Base-by-base conservation (phyloP, 257 asterid species). In the Leptodermis oblonga region DNA sequence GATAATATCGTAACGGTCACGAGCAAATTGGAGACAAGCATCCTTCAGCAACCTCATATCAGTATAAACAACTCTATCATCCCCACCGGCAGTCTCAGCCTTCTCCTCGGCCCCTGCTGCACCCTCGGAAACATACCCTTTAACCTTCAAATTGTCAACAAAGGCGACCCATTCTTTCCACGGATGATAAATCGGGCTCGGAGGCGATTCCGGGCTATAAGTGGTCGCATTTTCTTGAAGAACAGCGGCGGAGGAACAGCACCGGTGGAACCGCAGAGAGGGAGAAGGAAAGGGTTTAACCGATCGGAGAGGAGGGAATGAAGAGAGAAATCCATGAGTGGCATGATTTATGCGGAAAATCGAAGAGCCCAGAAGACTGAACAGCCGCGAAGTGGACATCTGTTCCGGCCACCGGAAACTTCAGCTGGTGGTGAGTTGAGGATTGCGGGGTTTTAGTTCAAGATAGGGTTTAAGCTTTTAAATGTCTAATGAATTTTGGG, bases 91-190 rank as follows among this genome's bases (percentile, higher is more conserved):
- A 46, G 46, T 37, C 8, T 43, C 82, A 46, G 67, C 28, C 42
- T 4, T 65, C 59, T 37, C 79, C 55, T 59, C 20, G 4, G 73
- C 31, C 14, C 15, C 51, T 0, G 73, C 45, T 23, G 75, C 68
- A 2, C 62, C 78, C 25, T 14, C 76, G 6, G 75, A 22, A 23
- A 91, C 49, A 85, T 89, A 91, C 36, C 96, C 97, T 71, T 79
- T 94, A 69, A 81, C 59, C 76, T 87, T 87, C 74, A 91, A 78
- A 30, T 85, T 82, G 76, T 89, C 95, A 49, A 91, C 79, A 61
- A 94, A 94, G 49, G 67, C 62, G 60, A 89, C 80, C 99, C 99
- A 94, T 77, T 91, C 99, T 2, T 96, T 96, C 99, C 99, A 94
- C 0, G 97, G 98, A 75, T 94, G 99, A 45, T 67, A 45, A 4